A percentile compares a stretch with the other conserved stretches of the same genome.
Conservation (phyloP, 2,329 filamentous ascomycete genomes). For the Scedosporium boydii region DNA sequence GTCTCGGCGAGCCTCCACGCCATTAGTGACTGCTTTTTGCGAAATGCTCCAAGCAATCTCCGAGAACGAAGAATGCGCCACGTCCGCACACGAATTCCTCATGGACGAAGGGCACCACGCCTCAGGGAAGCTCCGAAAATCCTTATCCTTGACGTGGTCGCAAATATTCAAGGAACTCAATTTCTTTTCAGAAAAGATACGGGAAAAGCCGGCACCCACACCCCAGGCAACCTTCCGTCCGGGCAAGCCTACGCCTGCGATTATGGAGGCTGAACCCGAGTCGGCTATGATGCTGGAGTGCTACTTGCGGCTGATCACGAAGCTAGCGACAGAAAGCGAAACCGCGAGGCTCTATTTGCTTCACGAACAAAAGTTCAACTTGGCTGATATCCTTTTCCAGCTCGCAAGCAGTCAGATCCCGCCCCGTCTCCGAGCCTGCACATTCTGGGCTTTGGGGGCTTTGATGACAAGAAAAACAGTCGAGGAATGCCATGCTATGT, state of each 20-base stretch:
- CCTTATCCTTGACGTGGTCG: conserved; percentile 79
- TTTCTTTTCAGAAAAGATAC: conserved; percentile 71
- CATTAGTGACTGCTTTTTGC: conserved; percentile 92
- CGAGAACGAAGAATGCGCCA: conserved; percentile 71
- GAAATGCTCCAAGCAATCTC: conserved; percentile 90
- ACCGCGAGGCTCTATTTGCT: conserved; percentile 66
- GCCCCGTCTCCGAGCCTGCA: conserved; percentile 68
- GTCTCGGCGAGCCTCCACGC: conserved; percentile 88
- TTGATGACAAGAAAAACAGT: conserved; percentile 66
- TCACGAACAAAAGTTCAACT: conserved; percentile 51
- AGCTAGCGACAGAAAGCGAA: conserved; percentile 67
- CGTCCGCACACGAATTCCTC: conserved; percentile 78
- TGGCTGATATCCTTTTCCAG: conserved; percentile 67
- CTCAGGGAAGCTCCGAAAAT: conserved; percentile 69
- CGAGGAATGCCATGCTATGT: conserved; percentile 62
- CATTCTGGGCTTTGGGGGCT: conserved; percentile 68
- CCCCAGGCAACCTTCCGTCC: conserved; percentile 36
- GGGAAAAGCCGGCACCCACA: conserved; percentile 52
- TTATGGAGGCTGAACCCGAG: conserved; percentile 77
- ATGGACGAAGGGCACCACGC: conserved; percentile 71
- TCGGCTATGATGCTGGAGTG: conserved; percentile 95
- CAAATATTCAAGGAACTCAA: conserved; percentile 88
- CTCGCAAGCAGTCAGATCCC: conserved; percentile 71
- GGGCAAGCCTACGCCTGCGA: conserved; percentile 52
- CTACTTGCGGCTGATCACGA: conserved; percentile 79